These are phyloP conservation scores for Lipomyces anomalus DNA, from an alignment of 805 yeast species.

Conservation along the genomic window DNA sequence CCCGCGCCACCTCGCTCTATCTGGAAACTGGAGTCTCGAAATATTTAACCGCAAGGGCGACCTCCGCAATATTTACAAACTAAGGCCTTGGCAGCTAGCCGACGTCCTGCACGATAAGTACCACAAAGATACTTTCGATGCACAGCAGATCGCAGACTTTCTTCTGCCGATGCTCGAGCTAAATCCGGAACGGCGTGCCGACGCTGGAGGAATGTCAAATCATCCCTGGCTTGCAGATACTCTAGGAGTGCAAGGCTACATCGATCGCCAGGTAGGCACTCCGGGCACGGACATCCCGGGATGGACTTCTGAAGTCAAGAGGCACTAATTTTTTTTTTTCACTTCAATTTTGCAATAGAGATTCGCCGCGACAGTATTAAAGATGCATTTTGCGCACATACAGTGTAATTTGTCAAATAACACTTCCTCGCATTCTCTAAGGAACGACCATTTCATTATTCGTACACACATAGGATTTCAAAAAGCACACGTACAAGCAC, in stretches of 20 bases:
- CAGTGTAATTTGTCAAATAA: neutral
- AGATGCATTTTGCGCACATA: neutral
- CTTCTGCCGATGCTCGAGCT: slow-evolving; percentile 74
- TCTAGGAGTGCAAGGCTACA: slow-evolving; percentile 58
- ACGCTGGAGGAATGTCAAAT: slow-evolving; percentile 91
- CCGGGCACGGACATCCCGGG: slow-evolving; percentile 88
- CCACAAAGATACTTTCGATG: slow-evolving; percentile 60
- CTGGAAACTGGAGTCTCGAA: slow-evolving; percentile 56
- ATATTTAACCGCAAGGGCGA: slow-evolving; percentile 63
- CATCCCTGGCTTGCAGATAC: slow-evolving; percentile 81
- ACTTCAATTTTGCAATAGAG: neutral
- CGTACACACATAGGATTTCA: no score
- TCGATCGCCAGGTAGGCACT: slow-evolving; percentile 72
- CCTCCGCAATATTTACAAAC: slow-evolving; percentile 67
- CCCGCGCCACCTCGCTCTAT: slow-evolving; percentile 53
- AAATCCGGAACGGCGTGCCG: slow-evolving; percentile 78
- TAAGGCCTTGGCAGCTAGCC: slow-evolving; percentile 84
- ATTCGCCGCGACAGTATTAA: no score
- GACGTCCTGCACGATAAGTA: slow-evolving; percentile 84
- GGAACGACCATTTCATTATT: no score
- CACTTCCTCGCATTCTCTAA: no score
- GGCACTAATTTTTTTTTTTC: slow-evolving; percentile 2
- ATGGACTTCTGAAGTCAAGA: slow-evolving; percentile 66
- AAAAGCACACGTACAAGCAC: no score
- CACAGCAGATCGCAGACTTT: slow-evolving; percentile 69